A percentile compares a stretch with the other conserved stretches of the same genome.
Evolutionary conservation across 225 moss, liverwort and hornwort species (phyloP).

Genomic region (Pseudisothecium myosuroides): DNA sequence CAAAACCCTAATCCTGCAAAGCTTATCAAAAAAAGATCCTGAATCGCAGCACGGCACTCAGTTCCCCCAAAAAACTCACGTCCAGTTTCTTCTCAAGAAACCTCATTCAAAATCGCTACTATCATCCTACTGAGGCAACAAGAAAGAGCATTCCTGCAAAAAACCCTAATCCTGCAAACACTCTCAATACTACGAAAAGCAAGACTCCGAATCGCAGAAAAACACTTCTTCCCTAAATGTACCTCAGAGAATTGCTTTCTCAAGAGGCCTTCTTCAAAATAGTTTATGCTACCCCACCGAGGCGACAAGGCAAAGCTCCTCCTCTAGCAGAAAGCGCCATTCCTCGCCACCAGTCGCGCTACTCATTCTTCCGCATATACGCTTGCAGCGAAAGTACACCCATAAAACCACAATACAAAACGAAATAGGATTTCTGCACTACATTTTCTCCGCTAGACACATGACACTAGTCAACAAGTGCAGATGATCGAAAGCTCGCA

Average conservation of each 20-base stretch:
- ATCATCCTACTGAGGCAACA: not conserved
- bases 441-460: not conserved
- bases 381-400: not conserved
- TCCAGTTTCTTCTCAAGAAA: not conserved
- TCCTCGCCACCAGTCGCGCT: slow-evolving; percentile 15
- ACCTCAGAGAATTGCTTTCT: not conserved
- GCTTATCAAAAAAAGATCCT: not conserved
- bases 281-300: not conserved
- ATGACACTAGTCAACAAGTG: not conserved
- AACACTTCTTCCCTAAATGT: not conserved
- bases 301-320: not conserved
- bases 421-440: not conserved
- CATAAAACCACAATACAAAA: not conserved
- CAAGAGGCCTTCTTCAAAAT: not conserved
- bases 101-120: not conserved
- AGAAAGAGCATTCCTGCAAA: not conserved
- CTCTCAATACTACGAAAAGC: not conserved
- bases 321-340: not conserved
- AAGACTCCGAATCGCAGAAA: not conserved
- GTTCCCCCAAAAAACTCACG: not conserved
- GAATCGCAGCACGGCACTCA: not conserved
- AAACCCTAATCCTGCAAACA: slow-evolving; percentile 10
- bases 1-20: slow-evolving; percentile 4
- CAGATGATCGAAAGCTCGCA: not conserved
- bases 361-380: not conserved